Evolutionary conservation across 768 basidiomycete genomes (phyloP).

Genomic region (Leccinum imitatum): DNA sequence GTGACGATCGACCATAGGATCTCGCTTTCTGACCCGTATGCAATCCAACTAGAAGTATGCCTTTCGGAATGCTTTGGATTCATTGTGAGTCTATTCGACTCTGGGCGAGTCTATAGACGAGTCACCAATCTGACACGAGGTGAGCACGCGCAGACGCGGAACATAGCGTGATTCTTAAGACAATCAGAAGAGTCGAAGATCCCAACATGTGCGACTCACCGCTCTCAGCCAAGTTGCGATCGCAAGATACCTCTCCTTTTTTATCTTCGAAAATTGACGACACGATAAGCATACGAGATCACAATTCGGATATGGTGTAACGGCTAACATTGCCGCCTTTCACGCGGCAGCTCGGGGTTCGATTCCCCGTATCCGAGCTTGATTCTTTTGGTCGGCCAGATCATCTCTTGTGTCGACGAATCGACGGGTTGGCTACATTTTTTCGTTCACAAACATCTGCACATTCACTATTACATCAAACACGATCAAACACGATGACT

Average conservation of each 20-base stretch:
- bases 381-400: too few species aligned
- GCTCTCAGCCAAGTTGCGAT: too few species aligned
- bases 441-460: too few species aligned
- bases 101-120: not conserved
- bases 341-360: slow-evolving; percentile 47
- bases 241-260: not conserved
- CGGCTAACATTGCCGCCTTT: slow-evolving; percentile 68
- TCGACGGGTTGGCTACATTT: too few species aligned
- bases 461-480: too few species aligned
- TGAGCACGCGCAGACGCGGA: too few species aligned
- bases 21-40: not conserved
- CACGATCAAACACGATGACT: too few species aligned
- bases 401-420: too few species aligned
- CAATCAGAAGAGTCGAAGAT: not conserved
- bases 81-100: not conserved
- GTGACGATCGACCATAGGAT: not conserved
- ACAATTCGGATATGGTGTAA: slow-evolving; percentile 57
- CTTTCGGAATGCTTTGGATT: not conserved
- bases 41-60: not conserved
- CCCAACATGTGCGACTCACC: not conserved
- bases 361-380: slow-evolving; percentile 32
- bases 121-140: too few species aligned
- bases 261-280: not conserved
- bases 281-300: not conserved
- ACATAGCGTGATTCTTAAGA: too few species aligned